Evolutionary conservation across 441 rosid genomes (phyloP).

Genomic region (Adansonia madagascariensis): DNA sequence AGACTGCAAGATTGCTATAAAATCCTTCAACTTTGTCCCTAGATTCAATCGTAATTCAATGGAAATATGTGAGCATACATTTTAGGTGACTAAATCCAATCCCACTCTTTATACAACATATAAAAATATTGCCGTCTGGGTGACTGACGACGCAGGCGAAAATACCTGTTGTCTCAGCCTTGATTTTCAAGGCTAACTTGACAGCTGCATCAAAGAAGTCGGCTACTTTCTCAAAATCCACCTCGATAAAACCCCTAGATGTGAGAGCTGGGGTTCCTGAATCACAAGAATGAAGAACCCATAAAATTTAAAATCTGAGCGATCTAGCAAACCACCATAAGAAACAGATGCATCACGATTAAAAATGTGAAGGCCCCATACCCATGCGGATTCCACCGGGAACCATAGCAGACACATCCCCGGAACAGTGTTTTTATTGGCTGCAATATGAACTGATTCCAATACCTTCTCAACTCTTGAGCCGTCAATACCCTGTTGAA

Average conservation of each 20-base stretch:
- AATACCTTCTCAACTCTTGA: conserved; percentile 95
- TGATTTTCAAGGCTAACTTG: conserved; percentile 77
- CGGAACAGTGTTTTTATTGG: conserved; percentile 95
- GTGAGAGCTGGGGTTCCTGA: conserved; percentile 98
- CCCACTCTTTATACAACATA: not conserved
- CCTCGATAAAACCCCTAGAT: conserved; percentile 85
- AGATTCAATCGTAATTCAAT: conserved; percentile 25
- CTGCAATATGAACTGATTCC: conserved; percentile 90
- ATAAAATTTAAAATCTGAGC: conserved; percentile 14
- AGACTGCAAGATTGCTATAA: conserved; percentile 70
- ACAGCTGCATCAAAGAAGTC: conserved; percentile 86
- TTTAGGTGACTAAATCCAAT: not conserved
- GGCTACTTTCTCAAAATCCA: conserved; percentile 87
- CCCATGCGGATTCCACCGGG: conserved; percentile 99
- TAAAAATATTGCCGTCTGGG: not conserved
- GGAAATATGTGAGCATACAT: conserved; percentile 17
- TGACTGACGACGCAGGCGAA: not conserved
- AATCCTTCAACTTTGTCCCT: conserved; percentile 92
- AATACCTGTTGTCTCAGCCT: conserved; percentile 72
- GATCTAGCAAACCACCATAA: not conserved
- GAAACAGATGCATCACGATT: conserved; percentile 15
- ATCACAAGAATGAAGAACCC: conserved; percentile 33
- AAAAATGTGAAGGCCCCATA: conserved; percentile 40
- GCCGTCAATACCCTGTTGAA: conserved; percentile 85
- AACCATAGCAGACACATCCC: conserved; percentile 98